These are phyloP conservation scores for Dioscorea zingiberensis DNA, from an alignment of 106 monocot species.

Conservation along the genomic window DNA sequence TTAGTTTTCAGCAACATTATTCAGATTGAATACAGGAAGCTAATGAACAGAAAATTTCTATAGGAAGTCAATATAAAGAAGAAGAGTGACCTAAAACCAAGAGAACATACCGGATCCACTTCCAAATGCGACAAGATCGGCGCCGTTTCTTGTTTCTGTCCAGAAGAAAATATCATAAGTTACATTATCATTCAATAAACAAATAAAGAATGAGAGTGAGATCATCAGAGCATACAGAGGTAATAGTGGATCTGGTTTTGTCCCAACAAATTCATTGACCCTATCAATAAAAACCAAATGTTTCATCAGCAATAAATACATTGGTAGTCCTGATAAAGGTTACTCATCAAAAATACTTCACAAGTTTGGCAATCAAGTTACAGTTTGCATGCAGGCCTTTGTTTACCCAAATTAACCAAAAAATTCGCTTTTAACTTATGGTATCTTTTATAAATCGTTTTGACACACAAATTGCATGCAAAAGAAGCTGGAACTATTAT, in stretches of 20 bases:
- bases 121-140: constrained; percentile 39
- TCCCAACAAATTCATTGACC: constrained; percentile 60
- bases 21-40: background rate
- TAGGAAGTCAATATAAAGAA: background rate
- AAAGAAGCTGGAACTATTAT: too few species aligned
- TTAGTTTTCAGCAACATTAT: background rate
- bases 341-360: background rate
- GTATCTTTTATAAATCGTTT: background rate
- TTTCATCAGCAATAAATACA: background rate
- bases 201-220: background rate
- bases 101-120: constrained; percentile 56
- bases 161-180: constrained; percentile 2
- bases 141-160: constrained; percentile 45
- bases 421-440: background rate
- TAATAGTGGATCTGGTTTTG: constrained; percentile 62
- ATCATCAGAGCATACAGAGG: constrained; percentile 44
- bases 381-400: background rate
- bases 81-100: background rate
- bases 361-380: background rate
- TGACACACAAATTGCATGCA: too few species aligned
- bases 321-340: background rate
- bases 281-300: constrained; percentile 22
- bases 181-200: background rate
- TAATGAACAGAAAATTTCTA: background rate
- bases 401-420: background rate